Conservation (phyloP, 2,329 filamentous ascomycete genomes). For the Botryosphaeria dothidea region DNA sequence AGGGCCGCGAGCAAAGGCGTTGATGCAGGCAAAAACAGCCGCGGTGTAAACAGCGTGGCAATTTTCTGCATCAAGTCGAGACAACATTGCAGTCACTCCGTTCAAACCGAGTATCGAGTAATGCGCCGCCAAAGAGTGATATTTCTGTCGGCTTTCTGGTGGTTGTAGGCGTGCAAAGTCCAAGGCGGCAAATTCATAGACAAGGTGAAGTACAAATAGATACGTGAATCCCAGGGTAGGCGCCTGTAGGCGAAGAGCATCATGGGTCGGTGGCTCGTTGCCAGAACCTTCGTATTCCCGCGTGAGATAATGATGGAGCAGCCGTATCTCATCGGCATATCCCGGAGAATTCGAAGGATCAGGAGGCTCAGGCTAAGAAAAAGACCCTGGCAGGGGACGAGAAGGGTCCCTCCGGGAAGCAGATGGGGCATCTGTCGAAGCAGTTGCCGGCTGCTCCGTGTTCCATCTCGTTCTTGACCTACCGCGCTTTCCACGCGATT, state of each 20-base stretch:
- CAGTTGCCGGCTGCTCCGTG: not conserved
- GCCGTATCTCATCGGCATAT: not conserved
- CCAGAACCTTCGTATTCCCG: not conserved
- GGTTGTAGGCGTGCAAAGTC: not conserved
- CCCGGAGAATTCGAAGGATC: not conserved
- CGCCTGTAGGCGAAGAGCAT: not conserved
- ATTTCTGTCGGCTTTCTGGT: not conserved
- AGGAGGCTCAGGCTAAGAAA: not conserved
- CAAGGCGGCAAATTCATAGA: not conserved
- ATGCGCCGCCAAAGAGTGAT: not conserved
- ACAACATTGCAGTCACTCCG: not conserved
- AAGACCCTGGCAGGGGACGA: not conserved
- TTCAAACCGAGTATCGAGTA: not conserved
- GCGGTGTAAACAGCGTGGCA: not conserved
- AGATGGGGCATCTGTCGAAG: not conserved
- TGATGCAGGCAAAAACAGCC: not conserved
- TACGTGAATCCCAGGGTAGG: not conserved
- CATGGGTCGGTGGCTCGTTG: not conserved
- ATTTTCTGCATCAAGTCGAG: not conserved
- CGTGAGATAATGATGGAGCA: not conserved
- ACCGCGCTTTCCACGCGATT: not conserved
- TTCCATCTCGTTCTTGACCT: constrained; percentile 1
- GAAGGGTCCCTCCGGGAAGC: not conserved
- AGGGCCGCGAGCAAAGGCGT: not conserved
- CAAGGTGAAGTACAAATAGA: not conserved